Conservation (phyloP, 148 eudicot species). For the Agrostemma githago region DNA sequence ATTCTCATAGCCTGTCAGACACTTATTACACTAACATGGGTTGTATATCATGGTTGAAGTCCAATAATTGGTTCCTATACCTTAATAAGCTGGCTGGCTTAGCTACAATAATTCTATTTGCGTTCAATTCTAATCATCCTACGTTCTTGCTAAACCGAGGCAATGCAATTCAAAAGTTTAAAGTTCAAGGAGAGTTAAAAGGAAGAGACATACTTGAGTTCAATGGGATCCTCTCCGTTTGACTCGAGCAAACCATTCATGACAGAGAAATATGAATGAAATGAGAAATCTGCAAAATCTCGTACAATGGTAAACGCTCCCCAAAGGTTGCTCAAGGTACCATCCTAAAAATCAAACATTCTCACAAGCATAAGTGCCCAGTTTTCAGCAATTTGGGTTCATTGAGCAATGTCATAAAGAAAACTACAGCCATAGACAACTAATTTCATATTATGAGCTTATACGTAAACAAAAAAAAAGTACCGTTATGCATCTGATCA, state of each 20-base stretch:
- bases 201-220: constrained; percentile 28
- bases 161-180: background rate
- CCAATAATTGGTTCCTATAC: no score
- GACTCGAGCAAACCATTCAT: constrained; percentile 34
- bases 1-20: no score
- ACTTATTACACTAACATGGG: background rate
- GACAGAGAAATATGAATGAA: constrained; percentile 32
- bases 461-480: background rate
- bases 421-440: background rate
- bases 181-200: background rate
- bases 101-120: no score
- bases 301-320: constrained; percentile 35
- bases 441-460: background rate
- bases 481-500: constrained; percentile 29
- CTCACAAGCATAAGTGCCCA: background rate
- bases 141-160: background rate
- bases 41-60: background rate
- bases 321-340: constrained; percentile 31
- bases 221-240: constrained; percentile 29
- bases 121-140: background rate
- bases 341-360: constrained; percentile 25
- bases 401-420: background rate
- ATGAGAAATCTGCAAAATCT: constrained; percentile 35
- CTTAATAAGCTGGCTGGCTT: no score
- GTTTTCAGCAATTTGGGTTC: background rate